phyloP scores from a whole-genome alignment of 2,329 filamentous ascomycete species.

The Chaetomiaceae sp. region DNA sequence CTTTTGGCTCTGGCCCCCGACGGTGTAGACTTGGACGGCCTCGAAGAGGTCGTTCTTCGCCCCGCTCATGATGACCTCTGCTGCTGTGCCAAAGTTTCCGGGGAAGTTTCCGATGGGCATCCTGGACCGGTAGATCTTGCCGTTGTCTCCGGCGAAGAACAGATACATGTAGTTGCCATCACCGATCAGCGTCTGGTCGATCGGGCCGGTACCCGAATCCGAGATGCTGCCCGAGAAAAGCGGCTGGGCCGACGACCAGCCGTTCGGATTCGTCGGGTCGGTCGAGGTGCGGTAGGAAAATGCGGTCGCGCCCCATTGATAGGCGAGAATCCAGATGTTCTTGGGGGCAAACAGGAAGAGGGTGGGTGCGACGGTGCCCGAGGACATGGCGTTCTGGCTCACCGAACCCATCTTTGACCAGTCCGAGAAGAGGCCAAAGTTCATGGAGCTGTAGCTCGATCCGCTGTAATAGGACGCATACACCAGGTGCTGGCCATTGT shows the following conservation, averaged over 20 bases:
- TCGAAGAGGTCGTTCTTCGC: conserved; percentile 57
- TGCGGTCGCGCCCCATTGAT: conserved; percentile 57
- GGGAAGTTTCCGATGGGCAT: conserved; percentile 62
- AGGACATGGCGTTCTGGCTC: conserved; percentile 48
- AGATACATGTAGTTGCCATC: conserved; percentile 60
- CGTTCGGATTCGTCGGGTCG: conserved; percentile 53
- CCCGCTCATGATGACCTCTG: conserved; percentile 50
- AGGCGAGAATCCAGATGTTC: conserved; percentile 56
- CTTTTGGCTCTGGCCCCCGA: conserved; percentile 47
- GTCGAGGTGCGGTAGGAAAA: conserved; percentile 58
- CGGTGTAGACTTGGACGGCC: conserved; percentile 61
- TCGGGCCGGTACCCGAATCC: conserved; percentile 48
- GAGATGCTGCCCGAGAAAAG: conserved; percentile 55
- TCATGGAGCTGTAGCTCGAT: conserved; percentile 53
- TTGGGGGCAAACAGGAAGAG: conserved; percentile 61
- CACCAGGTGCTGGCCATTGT: conserved; percentile 57
- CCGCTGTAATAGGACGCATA: conserved; percentile 51
- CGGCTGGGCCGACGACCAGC: conserved; percentile 51
- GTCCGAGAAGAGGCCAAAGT: conserved; percentile 51
- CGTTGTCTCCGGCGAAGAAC: conserved; percentile 65
- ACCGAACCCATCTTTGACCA: conserved; percentile 49
- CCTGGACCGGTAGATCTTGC: conserved; percentile 58
- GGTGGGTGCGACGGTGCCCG: conserved; percentile 52
- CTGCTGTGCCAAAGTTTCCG: conserved; percentile 50
- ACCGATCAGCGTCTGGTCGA: conserved; percentile 62